phyloP scores from a whole-genome alignment of 2,329 filamentous ascomycete genomes.

The Ophiostoma ulmi region DNA sequence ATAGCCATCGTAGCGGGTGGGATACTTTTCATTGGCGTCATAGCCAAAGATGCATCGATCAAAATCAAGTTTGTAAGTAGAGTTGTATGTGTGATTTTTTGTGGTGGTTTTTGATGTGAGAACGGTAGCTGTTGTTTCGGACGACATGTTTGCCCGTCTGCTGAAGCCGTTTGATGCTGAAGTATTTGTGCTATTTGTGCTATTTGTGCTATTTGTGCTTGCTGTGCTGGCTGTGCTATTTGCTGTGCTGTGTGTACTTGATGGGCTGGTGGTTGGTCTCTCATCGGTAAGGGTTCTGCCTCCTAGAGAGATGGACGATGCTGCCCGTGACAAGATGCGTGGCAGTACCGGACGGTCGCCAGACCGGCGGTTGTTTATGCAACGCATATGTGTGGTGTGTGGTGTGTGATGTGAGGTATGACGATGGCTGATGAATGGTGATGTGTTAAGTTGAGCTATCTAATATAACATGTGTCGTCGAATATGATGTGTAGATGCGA shows the following conservation, averaged over 20 bases:
- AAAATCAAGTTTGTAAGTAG: constrained; percentile 3
- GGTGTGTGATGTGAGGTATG: background rate
- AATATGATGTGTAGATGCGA: background rate
- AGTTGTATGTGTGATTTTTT: background rate
- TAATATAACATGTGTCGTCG: background rate
- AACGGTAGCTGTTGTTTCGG: constrained; percentile 2
- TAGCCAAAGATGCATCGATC: background rate
- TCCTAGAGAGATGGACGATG: constrained; percentile 14
- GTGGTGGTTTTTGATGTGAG: background rate
- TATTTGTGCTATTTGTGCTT: background rate
- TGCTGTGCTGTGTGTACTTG: background rate
- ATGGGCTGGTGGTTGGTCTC: constrained; percentile 11
- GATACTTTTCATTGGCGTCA: background rate
- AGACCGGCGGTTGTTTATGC: constrained; percentile 9
- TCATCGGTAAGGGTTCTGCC: constrained; percentile 10
- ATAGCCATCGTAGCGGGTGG: background rate
- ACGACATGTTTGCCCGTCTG: constrained; percentile 2
- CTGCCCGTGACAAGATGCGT: constrained; percentile 11
- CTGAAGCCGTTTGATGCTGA: background rate
- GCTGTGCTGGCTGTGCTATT: background rate
- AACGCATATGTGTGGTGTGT: constrained; percentile 7
- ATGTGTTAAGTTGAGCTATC: background rate
- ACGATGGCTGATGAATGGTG: background rate
- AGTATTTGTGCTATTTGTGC: background rate
- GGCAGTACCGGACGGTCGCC: constrained; percentile 14